These are phyloP conservation scores for Cyberlindnera petersonii DNA, from an alignment of 805 yeast species.

Conservation along the genomic window DNA sequence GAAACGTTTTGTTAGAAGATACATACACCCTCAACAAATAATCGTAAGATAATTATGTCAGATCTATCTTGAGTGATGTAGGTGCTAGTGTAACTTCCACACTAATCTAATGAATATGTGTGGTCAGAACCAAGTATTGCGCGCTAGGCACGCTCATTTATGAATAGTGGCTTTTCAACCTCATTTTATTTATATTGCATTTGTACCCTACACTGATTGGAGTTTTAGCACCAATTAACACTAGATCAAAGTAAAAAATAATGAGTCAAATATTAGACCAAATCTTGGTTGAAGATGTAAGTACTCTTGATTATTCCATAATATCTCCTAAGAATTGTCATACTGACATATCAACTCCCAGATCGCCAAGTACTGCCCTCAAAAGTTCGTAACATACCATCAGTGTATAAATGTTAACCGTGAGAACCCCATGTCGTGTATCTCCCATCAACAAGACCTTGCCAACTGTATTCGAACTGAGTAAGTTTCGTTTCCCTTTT, in stretches of 20 bases:
- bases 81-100: no score
- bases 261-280: conserved; percentile 50
- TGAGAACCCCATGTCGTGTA: conserved; percentile 49
- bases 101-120: no score
- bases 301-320: conserved; percentile 16
- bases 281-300: conserved; percentile 66
- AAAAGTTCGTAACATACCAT: conserved; percentile 66
- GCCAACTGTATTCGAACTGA: conserved; percentile 56
- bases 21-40: no score
- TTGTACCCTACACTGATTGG: no score
- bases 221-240: no score
- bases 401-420: conserved; percentile 61
- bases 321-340: not conserved
- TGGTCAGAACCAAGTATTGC: no score
- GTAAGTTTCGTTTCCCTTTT: conserved; percentile 11
- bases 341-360: conserved; percentile 11
- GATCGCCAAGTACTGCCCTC: conserved; percentile 74
- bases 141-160: no score
- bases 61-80: no score
- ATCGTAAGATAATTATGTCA: no score
- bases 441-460: conserved; percentile 50
- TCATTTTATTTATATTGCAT: no score
- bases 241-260: not conserved
- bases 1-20: no score
- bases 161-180: no score